Evolutionary conservation across 2,329 filamentous ascomycete genomes (phyloP).

Genomic region (Aspergillus tamarii): DNA sequence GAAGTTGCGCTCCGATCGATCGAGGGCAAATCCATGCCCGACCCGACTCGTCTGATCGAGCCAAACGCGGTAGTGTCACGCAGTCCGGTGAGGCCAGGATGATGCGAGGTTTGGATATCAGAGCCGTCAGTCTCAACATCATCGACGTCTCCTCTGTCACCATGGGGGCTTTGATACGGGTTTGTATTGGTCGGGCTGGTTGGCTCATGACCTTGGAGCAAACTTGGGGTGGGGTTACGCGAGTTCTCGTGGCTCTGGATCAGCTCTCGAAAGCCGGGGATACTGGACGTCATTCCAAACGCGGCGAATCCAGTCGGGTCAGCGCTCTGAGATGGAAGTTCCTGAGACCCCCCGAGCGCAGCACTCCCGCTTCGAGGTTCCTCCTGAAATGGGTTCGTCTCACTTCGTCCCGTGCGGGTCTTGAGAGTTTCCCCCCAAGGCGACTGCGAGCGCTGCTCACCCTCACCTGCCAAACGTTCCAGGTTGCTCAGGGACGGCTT

Average conservation of each 20-base stretch:
- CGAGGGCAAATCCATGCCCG: slow-evolving; percentile 59
- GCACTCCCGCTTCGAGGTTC: slow-evolving; percentile 63
- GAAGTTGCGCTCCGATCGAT: slow-evolving; percentile 93
- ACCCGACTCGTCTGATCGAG: slow-evolving; percentile 56
- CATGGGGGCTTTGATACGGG: slow-evolving; percentile 88
- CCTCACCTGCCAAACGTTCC: slow-evolving; percentile 54
- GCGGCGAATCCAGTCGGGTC: slow-evolving; percentile 63
- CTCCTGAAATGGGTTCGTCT: slow-evolving; percentile 53
- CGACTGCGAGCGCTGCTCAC: slow-evolving; percentile 50
- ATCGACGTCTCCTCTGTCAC: slow-evolving; percentile 68
- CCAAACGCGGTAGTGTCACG: slow-evolving; percentile 60
- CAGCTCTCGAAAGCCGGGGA: slow-evolving; percentile 60
- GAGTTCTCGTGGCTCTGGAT: slow-evolving; percentile 61
- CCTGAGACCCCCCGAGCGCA: slow-evolving; percentile 74
- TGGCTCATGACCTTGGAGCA: slow-evolving; percentile 63
- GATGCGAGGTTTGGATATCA: slow-evolving; percentile 54
- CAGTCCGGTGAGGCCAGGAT: slow-evolving; percentile 57
- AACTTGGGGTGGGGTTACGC: slow-evolving; percentile 58
- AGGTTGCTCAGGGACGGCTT: slow-evolving; percentile 58
- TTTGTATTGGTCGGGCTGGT: slow-evolving; percentile 95
- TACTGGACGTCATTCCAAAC: slow-evolving; percentile 63
- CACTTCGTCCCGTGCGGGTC: slow-evolving; percentile 52
- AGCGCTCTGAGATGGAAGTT: slow-evolving; percentile 56
- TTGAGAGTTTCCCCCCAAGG: slow-evolving; percentile 55
- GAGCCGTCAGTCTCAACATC: slow-evolving; percentile 61